Percentiles rank a stretch among this genome's conserved stretches.
Evolutionary conservation across 2,329 filamentous ascomycete species (phyloP).

Genomic region (Cladosporium cucumerinum): DNA sequence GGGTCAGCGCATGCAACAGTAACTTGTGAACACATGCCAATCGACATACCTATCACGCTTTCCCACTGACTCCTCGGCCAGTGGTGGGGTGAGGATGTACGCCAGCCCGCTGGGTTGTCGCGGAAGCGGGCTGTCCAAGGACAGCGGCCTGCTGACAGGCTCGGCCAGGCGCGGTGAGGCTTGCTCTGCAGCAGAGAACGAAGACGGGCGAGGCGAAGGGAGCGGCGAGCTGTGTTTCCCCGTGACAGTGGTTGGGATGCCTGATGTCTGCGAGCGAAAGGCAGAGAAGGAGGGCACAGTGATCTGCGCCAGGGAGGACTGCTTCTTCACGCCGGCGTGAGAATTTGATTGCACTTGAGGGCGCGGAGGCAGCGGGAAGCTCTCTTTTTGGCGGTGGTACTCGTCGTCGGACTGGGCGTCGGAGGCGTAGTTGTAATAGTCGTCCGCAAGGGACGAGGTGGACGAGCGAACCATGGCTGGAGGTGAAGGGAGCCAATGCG

Average conservation of each 20-base stretch:
- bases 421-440: constrained; percentile 19
- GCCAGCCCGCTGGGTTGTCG: constrained; percentile 28
- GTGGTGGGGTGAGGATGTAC: constrained; percentile 27
- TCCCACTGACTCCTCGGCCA: constrained; percentile 28
- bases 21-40: not conserved
- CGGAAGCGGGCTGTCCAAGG: constrained; percentile 33
- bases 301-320: constrained; percentile 39
- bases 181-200: constrained; percentile 42
- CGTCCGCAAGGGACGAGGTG: constrained; percentile 19
- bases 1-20: not conserved
- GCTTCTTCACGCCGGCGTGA: constrained; percentile 18
- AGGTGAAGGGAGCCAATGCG: constrained; percentile 5
- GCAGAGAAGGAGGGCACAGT: constrained; percentile 43
- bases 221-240: constrained; percentile 36
- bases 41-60: constrained; percentile 11
- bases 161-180: constrained; percentile 38
- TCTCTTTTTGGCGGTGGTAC: constrained; percentile 13
- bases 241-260: constrained; percentile 45
- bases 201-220: constrained; percentile 47
- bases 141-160: constrained; percentile 29
- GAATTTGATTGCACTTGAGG: constrained; percentile 8
- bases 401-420: constrained; percentile 18
- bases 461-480: constrained; percentile 18
- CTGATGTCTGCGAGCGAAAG: constrained; percentile 42
- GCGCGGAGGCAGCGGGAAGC: constrained; percentile 8